phyloP scores from a whole-genome alignment of 257 asterid species.

The Dorcoceras hygrometricum region DNA sequence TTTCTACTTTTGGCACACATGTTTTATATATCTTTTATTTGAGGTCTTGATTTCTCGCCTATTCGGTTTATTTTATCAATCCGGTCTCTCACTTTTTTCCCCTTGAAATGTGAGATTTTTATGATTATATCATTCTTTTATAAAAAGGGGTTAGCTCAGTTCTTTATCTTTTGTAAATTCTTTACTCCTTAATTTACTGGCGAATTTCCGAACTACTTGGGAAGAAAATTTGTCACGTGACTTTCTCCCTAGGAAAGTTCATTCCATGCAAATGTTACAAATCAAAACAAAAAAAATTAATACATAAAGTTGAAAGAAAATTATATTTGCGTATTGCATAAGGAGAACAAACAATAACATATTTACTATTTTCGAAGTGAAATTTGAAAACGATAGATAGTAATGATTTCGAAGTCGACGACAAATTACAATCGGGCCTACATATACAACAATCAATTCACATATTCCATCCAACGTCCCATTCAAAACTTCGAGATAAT shows the following conservation, averaged over 20 bases:
- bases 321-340: constrained; percentile 10
- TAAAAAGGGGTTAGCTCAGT: too few species aligned
- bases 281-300: constrained; percentile 39
- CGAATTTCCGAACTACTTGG: neutral
- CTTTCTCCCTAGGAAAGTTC: constrained; percentile 51
- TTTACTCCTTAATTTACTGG: too few species aligned
- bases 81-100: too few species aligned
- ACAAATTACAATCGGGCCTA: neutral
- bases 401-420: constrained; percentile 12
- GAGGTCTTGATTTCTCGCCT: too few species aligned
- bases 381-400: constrained; percentile 16
- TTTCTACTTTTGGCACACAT: too few species aligned
- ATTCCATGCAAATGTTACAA: constrained; percentile 61
- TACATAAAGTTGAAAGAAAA: constrained; percentile 34
- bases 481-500: too few species aligned
- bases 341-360: constrained; percentile 13
- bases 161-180: too few species aligned
- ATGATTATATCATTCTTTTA: too few species aligned
- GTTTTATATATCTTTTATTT: too few species aligned
- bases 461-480: neutral
- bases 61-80: too few species aligned
- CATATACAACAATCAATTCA: neutral
- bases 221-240: constrained; percentile 47
- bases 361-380: neutral
- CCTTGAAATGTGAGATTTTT: too few species aligned